Conservation (phyloP, 2,329 filamentous ascomycete genomes). For the Knoxdaviesia proteae region DNA sequence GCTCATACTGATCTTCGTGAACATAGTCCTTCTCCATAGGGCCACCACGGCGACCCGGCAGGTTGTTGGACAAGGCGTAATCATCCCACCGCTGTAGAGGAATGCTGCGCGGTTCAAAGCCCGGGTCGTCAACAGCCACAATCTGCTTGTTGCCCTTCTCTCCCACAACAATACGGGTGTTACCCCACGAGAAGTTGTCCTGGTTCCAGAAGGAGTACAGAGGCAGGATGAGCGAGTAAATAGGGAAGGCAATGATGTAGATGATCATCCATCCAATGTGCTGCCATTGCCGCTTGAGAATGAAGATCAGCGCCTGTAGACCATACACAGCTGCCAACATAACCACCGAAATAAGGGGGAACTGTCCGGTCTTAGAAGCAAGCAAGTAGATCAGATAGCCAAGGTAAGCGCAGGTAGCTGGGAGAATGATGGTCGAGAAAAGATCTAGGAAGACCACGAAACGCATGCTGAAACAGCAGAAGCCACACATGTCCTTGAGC, state of each 20-base stretch:
- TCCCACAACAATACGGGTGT: constrained; percentile 88
- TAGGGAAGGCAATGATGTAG: constrained; percentile 84
- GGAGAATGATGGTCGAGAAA: constrained; percentile 77
- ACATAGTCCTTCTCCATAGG: constrained; percentile 43
- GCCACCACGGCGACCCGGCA: constrained; percentile 73
- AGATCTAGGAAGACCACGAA: constrained; percentile 93
- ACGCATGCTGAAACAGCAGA: constrained; percentile 97
- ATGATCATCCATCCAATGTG: constrained; percentile 99
- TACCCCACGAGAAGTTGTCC: constrained; percentile 97
- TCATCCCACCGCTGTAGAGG: constrained; percentile 95
- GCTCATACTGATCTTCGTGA: constrained; percentile 70
- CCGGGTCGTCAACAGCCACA: constrained; percentile 67
- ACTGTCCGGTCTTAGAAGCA: constrained; percentile 45
- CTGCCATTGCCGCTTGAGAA: constrained; percentile 93
- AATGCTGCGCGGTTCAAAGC: constrained; percentile 79
- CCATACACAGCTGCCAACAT: constrained; percentile 87
- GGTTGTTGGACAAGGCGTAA: constrained; percentile 67
- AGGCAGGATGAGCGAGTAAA: constrained; percentile 79
- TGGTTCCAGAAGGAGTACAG: constrained; percentile 99
- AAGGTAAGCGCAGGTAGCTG: constrained; percentile 71
- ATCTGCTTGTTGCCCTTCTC: constrained; percentile 82
- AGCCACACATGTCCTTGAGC: constrained; percentile 86
- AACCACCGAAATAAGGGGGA: constrained; percentile 71
- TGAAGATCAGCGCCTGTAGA: constrained; percentile 89
- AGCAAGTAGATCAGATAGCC: constrained; percentile 72